These are phyloP conservation scores for Volutella citrinella DNA, from an alignment of 2,329 filamentous ascomycete genomes.

Conservation along the genomic window DNA sequence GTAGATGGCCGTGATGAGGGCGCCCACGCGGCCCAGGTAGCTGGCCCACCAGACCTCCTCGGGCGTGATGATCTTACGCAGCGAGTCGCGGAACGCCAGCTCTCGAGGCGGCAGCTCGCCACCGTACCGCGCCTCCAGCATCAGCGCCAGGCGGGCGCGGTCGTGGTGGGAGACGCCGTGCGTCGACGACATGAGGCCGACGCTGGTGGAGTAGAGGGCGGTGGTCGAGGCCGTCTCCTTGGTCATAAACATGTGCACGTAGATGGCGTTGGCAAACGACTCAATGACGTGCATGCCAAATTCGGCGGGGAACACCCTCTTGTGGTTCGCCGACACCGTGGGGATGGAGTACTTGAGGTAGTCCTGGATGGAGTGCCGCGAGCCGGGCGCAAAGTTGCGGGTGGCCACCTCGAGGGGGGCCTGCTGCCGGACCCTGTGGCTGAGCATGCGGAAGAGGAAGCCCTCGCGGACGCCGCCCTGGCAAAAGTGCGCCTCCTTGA, in stretches of 20 bases:
- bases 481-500: slow-evolving; percentile 63
- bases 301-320: slow-evolving; percentile 32
- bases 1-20: slow-evolving; percentile 56
- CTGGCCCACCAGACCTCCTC: slow-evolving; percentile 63
- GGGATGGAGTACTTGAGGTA: slow-evolving; percentile 50
- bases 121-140: slow-evolving; percentile 63
- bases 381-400: slow-evolving; percentile 45
- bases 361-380: slow-evolving; percentile 41
- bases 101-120: slow-evolving; percentile 60
- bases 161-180: slow-evolving; percentile 62
- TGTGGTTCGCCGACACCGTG: slow-evolving; percentile 18
- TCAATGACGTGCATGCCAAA: slow-evolving; percentile 47
- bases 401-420: slow-evolving; percentile 61
- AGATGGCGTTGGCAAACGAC: slow-evolving; percentile 59
- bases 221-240: slow-evolving; percentile 55
- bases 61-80: slow-evolving; percentile 51
- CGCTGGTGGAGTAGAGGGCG: slow-evolving; percentile 61
- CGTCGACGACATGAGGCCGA: slow-evolving; percentile 57
- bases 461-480: slow-evolving; percentile 71
- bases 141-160: slow-evolving; percentile 58
- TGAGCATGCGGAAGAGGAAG: slow-evolving; percentile 55
- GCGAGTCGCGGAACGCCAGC: slow-evolving; percentile 47
- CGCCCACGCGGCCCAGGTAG: slow-evolving; percentile 60
- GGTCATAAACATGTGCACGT: slow-evolving; percentile 46
- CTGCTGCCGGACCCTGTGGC: slow-evolving; percentile 43